These are phyloP conservation scores for Cladosporium halotolerans DNA, from an alignment of 2,329 filamentous ascomycete species.

Conservation along the genomic window DNA sequence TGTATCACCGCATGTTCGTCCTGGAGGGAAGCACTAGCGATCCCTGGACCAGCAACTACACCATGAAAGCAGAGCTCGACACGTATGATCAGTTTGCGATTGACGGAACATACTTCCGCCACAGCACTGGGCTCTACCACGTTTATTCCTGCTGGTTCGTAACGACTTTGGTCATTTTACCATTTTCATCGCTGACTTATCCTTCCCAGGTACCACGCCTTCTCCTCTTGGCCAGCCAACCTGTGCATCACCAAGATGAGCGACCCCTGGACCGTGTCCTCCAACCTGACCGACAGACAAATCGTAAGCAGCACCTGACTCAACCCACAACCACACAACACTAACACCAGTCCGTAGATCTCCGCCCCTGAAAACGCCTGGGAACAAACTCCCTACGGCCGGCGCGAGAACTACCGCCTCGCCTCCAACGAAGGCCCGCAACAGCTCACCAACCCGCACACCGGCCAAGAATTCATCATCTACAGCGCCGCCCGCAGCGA, in stretches of 20 bases:
- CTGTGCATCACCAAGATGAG: conserved; percentile 47
- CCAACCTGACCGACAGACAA: conserved; percentile 41
- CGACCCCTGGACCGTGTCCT: conserved; percentile 43
- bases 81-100: conserved; percentile 50
- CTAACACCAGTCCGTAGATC: conserved; percentile 18
- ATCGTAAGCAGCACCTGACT: conserved; percentile 24
- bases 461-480: conserved; percentile 44
- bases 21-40: conserved; percentile 38
- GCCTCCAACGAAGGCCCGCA: conserved; percentile 47
- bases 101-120: conserved; percentile 48
- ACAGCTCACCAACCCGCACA: conserved; percentile 43
- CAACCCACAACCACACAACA: not conserved
- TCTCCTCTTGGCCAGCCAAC: conserved; percentile 47
- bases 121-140: conserved; percentile 36
- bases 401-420: conserved; percentile 40
- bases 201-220: conserved; percentile 33
- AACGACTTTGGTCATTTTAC: conserved; percentile 35
- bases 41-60: conserved; percentile 42
- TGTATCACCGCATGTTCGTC: conserved; percentile 48
- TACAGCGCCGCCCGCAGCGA: conserved; percentile 46
- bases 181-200: conserved; percentile 29
- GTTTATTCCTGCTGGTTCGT: conserved; percentile 35
- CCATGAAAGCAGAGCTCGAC: conserved; percentile 41
- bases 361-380: conserved; percentile 43
- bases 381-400: conserved; percentile 48